Evolutionary conservation across 1,284 basidiomycete genomes (phyloP).

Genomic region (Peniophora sp.): DNA sequence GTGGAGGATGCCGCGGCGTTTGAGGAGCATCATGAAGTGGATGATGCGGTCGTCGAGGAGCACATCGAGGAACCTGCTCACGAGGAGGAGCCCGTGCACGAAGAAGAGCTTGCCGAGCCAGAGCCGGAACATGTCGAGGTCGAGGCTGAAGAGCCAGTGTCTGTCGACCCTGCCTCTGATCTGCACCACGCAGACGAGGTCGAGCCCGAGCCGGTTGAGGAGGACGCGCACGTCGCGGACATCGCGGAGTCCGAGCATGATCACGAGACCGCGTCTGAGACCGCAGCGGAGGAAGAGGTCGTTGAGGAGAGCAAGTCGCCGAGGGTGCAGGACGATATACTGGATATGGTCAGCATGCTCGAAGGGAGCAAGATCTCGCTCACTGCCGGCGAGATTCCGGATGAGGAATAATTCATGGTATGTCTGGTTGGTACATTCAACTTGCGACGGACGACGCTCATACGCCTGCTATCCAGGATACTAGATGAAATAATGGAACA

Average conservation of each 20-base stretch:
- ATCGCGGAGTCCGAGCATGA: conserved; percentile 3
- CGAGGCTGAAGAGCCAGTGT: not conserved
- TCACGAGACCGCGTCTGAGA: conserved; percentile 16
- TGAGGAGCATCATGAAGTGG: conserved; percentile 10
- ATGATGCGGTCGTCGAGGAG: conserved; percentile 7
- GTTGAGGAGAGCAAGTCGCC: not conserved
- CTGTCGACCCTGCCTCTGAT: not conserved
- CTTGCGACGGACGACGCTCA: too few species aligned
- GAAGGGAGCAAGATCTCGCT: conserved; percentile 30
- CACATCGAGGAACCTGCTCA: conserved; percentile 3
- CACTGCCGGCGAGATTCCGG: conserved; percentile 24
- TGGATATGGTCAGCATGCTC: conserved; percentile 57
- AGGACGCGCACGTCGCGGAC: not conserved
- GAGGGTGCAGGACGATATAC: conserved; percentile 36
- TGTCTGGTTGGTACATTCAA: not conserved
- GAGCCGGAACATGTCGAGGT: not conserved
- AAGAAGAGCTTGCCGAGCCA: not conserved
- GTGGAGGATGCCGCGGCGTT: conserved; percentile 10
- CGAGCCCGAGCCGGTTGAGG: not conserved
- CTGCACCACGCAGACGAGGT: conserved; percentile 4
- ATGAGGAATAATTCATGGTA: conserved; percentile 18
- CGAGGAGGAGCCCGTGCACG: not conserved
- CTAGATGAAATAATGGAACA: too few species aligned
- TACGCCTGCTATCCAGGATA: too few species aligned
- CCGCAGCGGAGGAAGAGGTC: conserved; percentile 14